Percentiles rank a stretch among this genome's conserved stretches.
phyloP scores from a whole-genome alignment of 2,329 filamentous ascomycete species.

The Periconia digitata region DNA sequence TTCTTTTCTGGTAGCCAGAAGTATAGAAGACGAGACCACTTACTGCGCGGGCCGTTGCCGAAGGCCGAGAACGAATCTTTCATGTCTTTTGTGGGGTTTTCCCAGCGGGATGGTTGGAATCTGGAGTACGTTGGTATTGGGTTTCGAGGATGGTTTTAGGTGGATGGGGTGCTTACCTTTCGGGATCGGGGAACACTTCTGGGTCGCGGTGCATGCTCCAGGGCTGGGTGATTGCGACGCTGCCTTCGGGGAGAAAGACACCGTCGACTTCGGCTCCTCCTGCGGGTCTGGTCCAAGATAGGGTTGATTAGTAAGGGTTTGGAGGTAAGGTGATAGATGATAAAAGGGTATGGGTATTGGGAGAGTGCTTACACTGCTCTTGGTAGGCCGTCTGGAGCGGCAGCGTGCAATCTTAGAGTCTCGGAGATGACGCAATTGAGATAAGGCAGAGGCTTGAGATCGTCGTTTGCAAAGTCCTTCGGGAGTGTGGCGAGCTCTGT shows the following conservation, averaged over 20 bases:
- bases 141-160: background rate
- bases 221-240: constrained; percentile 43
- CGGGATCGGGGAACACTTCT: constrained; percentile 26
- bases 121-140: constrained; percentile 13
- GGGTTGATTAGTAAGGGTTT: too few species aligned
- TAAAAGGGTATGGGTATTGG: too few species aligned
- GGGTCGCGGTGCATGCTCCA: constrained; percentile 45
- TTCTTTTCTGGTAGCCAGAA: background rate
- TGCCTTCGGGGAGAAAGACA: constrained; percentile 40
- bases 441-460: constrained; percentile 36
- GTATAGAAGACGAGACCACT: background rate
- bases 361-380: too few species aligned
- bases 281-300: too few species aligned
- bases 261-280: constrained; percentile 38
- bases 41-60: constrained; percentile 7
- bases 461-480: constrained; percentile 27
- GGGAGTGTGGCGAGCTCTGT: constrained; percentile 21
- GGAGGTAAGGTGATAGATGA: too few species aligned
- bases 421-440: constrained; percentile 46
- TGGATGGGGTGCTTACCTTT: constrained; percentile 15
- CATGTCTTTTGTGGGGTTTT: constrained; percentile 22
- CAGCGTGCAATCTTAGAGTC: constrained; percentile 40
- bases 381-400: constrained; percentile 39
- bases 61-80: constrained; percentile 10
- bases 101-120: constrained; percentile 39